Evolutionary conservation across 768 basidiomycete species (phyloP), one percentile per base, ranked within the genome.

Genomic region (Lentinula boryana): DNA sequence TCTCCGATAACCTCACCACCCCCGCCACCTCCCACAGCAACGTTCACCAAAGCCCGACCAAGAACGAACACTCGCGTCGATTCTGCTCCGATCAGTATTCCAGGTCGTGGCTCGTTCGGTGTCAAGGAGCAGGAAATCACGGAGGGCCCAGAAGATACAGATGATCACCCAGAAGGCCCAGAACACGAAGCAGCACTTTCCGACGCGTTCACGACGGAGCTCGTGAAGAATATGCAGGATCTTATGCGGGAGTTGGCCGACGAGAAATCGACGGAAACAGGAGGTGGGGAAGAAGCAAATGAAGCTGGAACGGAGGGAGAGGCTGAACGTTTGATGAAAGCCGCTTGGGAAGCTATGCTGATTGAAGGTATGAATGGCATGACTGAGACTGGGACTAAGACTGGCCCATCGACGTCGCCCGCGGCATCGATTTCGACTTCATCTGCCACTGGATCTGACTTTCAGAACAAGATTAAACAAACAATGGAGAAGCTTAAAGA

Each of bases 401-500:
- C 18, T 36, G 16, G 16, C 4, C 27, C 21, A n/a, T 67, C 65
- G 12, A 65, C 55, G 44, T 58, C 52, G 38, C 60, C 58, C 13
- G 57, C 64, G 4, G 67, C 60, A 2, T 57, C 35, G 63, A 69
- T 36, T 23, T 43, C 61, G 18, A 32, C 46, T 12, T 48, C 60
- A 32, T 51, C 31, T 9, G 60, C 65, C 3, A 65, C 60, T 32
- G 57, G 75, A 74, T 35, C 33, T 50, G 74, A 78, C 60, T 95
- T 92, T 72, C 89, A 91, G 72, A 78, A 80, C 10, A 83, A 78
- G 61, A 87, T 94, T 54, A 80, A 80, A 62, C 80, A 85, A 66
- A 83, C 93, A 5, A 85, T 91, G 84, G 81, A 86, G 43, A 88
- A 88, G 71, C 72, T 93, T 62, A 85, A 83, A 68, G 80, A 85